These are phyloP conservation scores for Podaxis rugospora DNA, from an alignment of 768 basidiomycete species.

Conservation along the genomic window DNA sequence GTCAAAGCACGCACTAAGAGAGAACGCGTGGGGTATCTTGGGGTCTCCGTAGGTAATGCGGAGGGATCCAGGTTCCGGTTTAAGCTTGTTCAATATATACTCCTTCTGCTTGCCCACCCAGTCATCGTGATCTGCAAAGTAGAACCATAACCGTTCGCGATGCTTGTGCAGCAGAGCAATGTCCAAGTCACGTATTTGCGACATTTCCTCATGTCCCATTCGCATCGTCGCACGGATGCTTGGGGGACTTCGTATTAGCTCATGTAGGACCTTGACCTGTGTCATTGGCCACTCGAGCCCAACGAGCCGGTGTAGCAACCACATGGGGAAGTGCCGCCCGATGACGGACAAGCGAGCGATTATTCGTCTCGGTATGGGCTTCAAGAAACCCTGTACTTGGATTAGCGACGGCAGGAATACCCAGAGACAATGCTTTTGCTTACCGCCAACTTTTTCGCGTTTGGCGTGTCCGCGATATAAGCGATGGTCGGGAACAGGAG, in stretches of 20 bases:
- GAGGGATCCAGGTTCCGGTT: slow-evolving; percentile 24
- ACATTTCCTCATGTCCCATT: slow-evolving; percentile 72
- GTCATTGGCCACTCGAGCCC: slow-evolving; percentile 42
- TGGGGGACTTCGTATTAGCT: slow-evolving; percentile 46
- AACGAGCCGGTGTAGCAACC: slow-evolving; percentile 39
- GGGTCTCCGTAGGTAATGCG: slow-evolving; percentile 40
- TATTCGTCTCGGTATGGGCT: slow-evolving; percentile 36
- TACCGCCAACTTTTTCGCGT: slow-evolving; percentile 56
- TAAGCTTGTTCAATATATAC: slow-evolving; percentile 36
- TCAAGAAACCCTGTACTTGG: slow-evolving; percentile 39
- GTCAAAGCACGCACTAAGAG: slow-evolving; percentile 49
- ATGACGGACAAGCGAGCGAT: slow-evolving; percentile 42
- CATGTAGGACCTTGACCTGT: slow-evolving; percentile 41
- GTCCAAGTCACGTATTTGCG: slow-evolving; percentile 50
- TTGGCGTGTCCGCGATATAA: slow-evolving; percentile 59
- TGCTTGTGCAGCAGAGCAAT: slow-evolving; percentile 35
- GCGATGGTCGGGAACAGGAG: slow-evolving; percentile 70
- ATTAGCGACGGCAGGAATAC: neutral
- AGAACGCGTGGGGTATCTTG: slow-evolving; percentile 68
- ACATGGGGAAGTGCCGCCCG: slow-evolving; percentile 33
- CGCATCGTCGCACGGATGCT: slow-evolving; percentile 49
- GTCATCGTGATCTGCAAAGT: slow-evolving; percentile 58
- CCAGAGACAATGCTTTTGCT: slow-evolving; percentile 19
- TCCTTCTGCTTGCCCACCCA: slow-evolving; percentile 65
- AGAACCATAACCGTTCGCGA: slow-evolving; percentile 37